Base-by-base conservation (phyloP, 176 grass and related monocot species). In the Neostapfia colusana region DNA sequence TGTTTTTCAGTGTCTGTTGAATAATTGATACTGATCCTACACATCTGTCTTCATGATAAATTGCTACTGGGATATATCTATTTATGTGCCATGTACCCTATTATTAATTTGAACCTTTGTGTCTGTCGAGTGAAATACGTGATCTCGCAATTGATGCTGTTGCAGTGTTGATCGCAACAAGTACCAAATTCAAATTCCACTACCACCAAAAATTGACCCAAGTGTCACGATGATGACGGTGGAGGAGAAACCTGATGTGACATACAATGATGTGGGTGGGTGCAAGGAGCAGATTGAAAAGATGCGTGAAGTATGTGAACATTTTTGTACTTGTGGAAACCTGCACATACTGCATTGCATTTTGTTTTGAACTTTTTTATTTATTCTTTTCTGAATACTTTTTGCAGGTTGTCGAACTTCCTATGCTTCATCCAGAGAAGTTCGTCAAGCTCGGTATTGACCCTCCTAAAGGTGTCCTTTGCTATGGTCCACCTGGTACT, bases 221-320 rank as follows among this genome's bases (percentile, higher is more conserved):
- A 97, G 90, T 48, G 94, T 97, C 71, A 97, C 94, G 21, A 97
- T 97, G 94, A 97, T 97, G 94, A 97, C 94, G 0, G 94, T 97
- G 16, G 94, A 97, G 76, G 94, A 93, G 78, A 97, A 97, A 63
- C 94, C 94, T 20, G 94, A 97, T 69, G 91, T 97, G 35, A 97
- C 94, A 56, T 97, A 97, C 73, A 97, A 97, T 14, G 94, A 93
- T 55, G 94, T 97, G 39, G 94, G 94, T 48, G 94, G 94, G 4
- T 97, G 91, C 73, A 97, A 97, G 50, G 94, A 93, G 31, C 94
- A 97, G 75, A 97, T 97, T 55, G 94, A 97, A 81, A 97, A 93
- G 55, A 93, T 97, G 94, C 90, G 90, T 15, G 94, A 97, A 80
- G 94, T 93, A 80, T 65, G 88, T 0, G 5, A 81, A 27, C 2